Evolutionary conservation across 2,329 filamentous ascomycete genomes (phyloP).

Genomic region (Colletotrichum tropicale): DNA sequence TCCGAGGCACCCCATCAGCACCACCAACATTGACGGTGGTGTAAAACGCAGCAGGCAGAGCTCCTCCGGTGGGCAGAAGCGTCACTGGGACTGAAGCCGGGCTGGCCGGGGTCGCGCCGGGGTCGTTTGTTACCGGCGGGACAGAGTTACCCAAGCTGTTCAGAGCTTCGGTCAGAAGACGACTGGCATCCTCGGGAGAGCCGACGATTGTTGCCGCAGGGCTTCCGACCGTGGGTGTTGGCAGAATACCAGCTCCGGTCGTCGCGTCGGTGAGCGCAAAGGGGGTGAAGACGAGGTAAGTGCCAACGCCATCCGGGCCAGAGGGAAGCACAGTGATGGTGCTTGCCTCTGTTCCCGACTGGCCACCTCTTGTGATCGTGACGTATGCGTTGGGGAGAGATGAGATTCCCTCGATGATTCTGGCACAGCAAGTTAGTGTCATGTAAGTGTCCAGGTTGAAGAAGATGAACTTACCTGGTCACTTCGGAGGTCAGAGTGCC

Average conservation of each 20-base stretch:
- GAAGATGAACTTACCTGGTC: neutral
- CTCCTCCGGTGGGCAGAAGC: neutral
- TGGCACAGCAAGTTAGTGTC: neutral
- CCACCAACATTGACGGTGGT: constrained; percentile 6
- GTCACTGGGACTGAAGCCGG: neutral
- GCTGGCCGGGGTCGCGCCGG: neutral
- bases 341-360: constrained; percentile 3
- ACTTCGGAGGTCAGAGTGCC: constrained; percentile 3
- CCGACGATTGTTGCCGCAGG: neutral
- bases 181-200: neutral
- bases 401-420: neutral
- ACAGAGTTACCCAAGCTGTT: neutral
- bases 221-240: neutral
- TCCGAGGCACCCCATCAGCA: constrained; percentile 6
- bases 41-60: neutral
- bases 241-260: neutral
- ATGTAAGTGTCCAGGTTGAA: neutral
- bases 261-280: neutral
- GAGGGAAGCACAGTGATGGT: constrained; percentile 12
- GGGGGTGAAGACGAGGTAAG: constrained; percentile 13
- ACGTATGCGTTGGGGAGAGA: constrained; percentile 13
- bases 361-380: constrained; percentile 8
- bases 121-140: neutral
- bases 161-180: neutral
- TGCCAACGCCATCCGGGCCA: neutral